Evolutionary conservation across 306 rosid species (phyloP), one percentile per base, ranked within the genome.

Genomic region (Adenanthera pavonina): DNA sequence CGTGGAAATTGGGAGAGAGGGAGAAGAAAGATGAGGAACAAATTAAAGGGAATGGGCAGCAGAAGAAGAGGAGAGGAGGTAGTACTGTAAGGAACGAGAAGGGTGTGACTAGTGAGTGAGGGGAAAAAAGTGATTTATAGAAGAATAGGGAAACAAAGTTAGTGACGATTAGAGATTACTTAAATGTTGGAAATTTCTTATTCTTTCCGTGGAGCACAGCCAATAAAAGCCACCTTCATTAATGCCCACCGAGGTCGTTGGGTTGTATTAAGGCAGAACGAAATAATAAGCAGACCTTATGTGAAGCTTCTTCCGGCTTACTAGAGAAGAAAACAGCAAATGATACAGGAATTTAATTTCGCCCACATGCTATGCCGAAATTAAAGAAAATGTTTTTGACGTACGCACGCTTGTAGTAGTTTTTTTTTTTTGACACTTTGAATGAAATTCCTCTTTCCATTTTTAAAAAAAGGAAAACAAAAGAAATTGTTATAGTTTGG

Each of bases 241-340:
- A 90, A 89, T 89, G 88, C 82, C 81, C 44, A 47, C 82, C 15
- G 8, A 41, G 76, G 82, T 82, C 82, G 94, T 85, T 89, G 93
- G 86, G 60, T 2, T 15, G 25, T 35, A 17, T 8, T 7, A 69
- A 53, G 60, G 3, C 20, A 51, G 16, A 57, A 54, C 35, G n/a
- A 68, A 38, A 33, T 72, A 12, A 47, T 36, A 75, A 40, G 47
- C 69, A 17, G 38, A 36, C 16, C 35, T 46, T 3, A 16, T 17
- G 34, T 10, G 16, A 62, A 15, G 34, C 19, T 68, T 61, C 71
- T 76, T 30, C 30, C 7, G 47, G 46, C 7, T 61, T 8, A 3
- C 0, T 7, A 0, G 0, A 19, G 17, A 30, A 11, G 1, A 14
- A 13, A 47, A 47, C 10, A 15, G 4, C 59, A 17, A 53, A 53